phyloP scores from a whole-genome alignment of 1,139 yeast genomes.

The Yamadazyma buinensis region DNA sequence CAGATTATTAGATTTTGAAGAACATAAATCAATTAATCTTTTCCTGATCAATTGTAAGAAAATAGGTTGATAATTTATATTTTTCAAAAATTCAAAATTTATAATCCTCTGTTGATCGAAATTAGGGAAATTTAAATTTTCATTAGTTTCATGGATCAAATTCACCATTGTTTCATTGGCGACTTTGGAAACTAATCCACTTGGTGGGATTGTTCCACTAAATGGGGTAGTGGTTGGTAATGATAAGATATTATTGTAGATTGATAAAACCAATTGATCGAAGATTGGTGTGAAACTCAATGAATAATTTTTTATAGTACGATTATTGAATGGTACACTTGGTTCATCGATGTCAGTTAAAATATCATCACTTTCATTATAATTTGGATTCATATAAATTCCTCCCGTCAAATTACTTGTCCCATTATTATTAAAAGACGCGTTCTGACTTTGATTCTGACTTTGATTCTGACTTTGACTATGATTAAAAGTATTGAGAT shows the following conservation, averaged over 20 bases:
- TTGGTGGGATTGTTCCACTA: slow-evolving; percentile 41
- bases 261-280: slow-evolving; percentile 35
- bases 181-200: slow-evolving; percentile 42
- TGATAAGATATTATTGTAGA: slow-evolving; percentile 34
- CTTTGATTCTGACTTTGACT: not conserved
- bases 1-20: slow-evolving; percentile 15
- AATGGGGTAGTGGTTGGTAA: slow-evolving; percentile 48
- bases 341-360: slow-evolving; percentile 41
- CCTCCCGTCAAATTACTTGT: not conserved
- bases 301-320: slow-evolving; percentile 29
- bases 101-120: slow-evolving; percentile 36
- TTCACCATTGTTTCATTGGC: slow-evolving; percentile 39
- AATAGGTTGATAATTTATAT: slow-evolving; percentile 36
- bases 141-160: slow-evolving; percentile 19
- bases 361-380: slow-evolving; percentile 43
- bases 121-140: slow-evolving; percentile 16
- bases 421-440: not conserved
- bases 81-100: slow-evolving; percentile 30
- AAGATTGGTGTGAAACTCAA: slow-evolving; percentile 34
- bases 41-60: slow-evolving; percentile 42
- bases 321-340: slow-evolving; percentile 9
- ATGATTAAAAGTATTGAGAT: not conserved
- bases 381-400: slow-evolving; percentile 28
- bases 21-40: slow-evolving; percentile 40
- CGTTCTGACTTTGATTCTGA: not conserved